Conservation (phyloP, 371 early-diverging fungal genomes). For the Circinella minor region DNA sequence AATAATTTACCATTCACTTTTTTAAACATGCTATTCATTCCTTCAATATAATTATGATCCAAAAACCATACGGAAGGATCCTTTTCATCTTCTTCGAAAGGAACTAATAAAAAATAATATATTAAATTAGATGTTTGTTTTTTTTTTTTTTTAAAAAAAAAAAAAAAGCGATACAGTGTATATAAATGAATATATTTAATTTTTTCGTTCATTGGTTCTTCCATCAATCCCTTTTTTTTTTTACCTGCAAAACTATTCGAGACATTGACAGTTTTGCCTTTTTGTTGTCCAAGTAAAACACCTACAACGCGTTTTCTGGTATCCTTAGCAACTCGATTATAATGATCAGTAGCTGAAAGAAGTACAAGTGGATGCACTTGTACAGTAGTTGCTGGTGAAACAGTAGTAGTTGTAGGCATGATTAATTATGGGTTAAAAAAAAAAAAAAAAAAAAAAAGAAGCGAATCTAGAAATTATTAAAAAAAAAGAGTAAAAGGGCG, state of each 20-base stretch:
- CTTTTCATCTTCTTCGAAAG: conserved; percentile 99
- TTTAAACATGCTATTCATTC: conserved; percentile 99
- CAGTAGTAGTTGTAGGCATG: conserved; percentile 51
- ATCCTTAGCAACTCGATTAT: conserved; percentile 95
- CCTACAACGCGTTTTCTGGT: conserved; percentile 98
- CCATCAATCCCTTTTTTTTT: no score
- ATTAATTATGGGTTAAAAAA: not conserved
- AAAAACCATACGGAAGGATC: conserved; percentile 98
- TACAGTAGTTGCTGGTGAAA: conserved; percentile 61
- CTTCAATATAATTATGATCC: conserved; percentile 99
- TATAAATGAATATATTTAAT: not conserved
- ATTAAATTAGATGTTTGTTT: not conserved
- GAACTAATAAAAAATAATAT: conserved; percentile 64
- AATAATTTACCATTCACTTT: conserved; percentile 92
- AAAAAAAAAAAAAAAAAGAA: not conserved
- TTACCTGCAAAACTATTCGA: conserved; percentile 99
- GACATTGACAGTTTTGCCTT: conserved; percentile 91
- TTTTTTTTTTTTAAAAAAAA: no score
- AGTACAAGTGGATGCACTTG: conserved; percentile 98
- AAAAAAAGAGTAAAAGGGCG: not conserved
- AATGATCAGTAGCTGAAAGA: conserved; percentile 99
- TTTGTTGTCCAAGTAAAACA: conserved; percentile 96
- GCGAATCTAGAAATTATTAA: not conserved
- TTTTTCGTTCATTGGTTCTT: no score
- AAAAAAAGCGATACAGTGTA: no score